phyloP scores from a whole-genome alignment of 306 rosid species.

The Hylodesmum podocarpum region DNA sequence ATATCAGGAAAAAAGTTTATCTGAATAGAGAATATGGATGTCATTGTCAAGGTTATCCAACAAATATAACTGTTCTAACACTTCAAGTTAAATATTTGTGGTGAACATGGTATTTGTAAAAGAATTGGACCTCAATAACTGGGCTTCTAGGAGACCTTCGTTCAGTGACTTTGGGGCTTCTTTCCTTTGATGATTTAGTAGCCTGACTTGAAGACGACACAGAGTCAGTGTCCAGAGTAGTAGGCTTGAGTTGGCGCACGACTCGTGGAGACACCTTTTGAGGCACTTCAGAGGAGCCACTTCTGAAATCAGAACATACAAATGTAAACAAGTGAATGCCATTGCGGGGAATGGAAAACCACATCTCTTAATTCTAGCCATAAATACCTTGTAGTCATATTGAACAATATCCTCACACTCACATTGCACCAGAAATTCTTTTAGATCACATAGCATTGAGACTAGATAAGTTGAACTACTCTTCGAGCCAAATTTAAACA shows the following conservation, averaged over 20 bases:
- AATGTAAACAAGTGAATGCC: conserved; percentile 20
- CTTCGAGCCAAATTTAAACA: background rate
- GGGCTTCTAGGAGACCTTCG: conserved; percentile 89
- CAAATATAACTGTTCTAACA: background rate
- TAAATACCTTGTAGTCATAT: background rate
- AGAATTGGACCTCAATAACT: conserved; percentile 58
- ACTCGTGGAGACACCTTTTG: conserved; percentile 71
- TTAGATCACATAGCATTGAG: background rate
- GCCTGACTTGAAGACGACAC: conserved; percentile 54
- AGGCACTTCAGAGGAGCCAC: conserved; percentile 72
- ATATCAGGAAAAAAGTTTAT: background rate
- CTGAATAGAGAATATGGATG: background rate
- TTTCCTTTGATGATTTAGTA: conserved; percentile 61
- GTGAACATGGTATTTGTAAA: background rate
- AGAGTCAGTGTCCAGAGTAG: conserved; percentile 54
- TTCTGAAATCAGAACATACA: conserved; percentile 44
- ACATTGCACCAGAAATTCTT: background rate
- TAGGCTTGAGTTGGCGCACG: conserved; percentile 67
- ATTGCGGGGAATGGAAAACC: background rate
- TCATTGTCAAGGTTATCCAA: background rate
- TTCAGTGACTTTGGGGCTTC: conserved; percentile 79
- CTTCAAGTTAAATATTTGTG: background rate
- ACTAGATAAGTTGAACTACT: background rate
- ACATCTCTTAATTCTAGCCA: background rate
- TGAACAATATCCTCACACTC: conserved; percentile 13